Evolutionary conservation across 495 filamentous ascomycete genomes (phyloP), one percentile per base, ranked within the genome.

Genomic region (Penicillium fimorum): DNA sequence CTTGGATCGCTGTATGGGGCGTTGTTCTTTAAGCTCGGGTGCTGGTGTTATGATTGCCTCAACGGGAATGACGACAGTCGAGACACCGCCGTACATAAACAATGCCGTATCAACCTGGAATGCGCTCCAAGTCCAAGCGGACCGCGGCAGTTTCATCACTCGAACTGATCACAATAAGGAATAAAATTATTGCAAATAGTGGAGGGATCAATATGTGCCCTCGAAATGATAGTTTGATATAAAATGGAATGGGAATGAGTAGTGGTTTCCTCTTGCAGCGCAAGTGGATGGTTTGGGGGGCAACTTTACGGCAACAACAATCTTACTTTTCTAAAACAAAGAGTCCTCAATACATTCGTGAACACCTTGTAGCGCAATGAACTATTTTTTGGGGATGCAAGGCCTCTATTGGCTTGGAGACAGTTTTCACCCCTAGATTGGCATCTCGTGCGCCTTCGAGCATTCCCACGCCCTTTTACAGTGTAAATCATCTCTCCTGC

Each of bases 51-150:
- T 57, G 43, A 66, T 55, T 45, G 50, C 53, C 29, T 66, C 47
- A 44, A 42, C 45, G 55, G 63, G 59, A 45, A 61, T 59, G 58
- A 43, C 40, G 8, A 60, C 56, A 4, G 60, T 55, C 57, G 65
- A 58, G 60, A 57, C 53, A 47, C 58, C 58, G 30, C 58, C 60
- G 48, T 63, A 66, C 60, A 66, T 68, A 68, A 68, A 68, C 63
- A 68, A 63, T 56, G 48, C 47, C 27, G 63, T 61, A 33, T 63
- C 58, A 57, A 66, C 57, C 56, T 64, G 65, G 63, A 68, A 68
- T 68, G 65, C 60, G 42, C 60, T 68, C 56, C 53, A 57, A 53
- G 50, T 47, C 63, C 56, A 68, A 42, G 53, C 38, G 22, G 53
- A 49, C 48, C 61, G 63, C 50, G 60, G 51, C 42, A 63, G 42